Percentiles rank a stretch among this genome's conserved stretches.
Evolutionary conservation across 306 rosid genomes (phyloP).

Genomic region (Cucumis cinereus): DNA sequence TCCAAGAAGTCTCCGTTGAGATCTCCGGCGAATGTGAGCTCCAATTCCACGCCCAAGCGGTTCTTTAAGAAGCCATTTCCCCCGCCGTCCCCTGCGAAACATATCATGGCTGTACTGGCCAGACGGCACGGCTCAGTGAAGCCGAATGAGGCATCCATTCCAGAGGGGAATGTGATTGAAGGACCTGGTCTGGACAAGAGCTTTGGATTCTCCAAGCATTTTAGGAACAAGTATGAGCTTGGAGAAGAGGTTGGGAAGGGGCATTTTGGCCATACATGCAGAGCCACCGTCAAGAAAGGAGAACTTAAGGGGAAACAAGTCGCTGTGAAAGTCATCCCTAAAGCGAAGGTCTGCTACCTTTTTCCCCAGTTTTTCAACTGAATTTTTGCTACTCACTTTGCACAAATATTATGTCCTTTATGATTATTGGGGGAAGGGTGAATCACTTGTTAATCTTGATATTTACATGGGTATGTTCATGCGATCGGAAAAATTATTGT

Average conservation of each 20-base stretch:
- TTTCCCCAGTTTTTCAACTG: not conserved
- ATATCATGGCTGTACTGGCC: constrained; percentile 51
- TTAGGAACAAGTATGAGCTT: constrained; percentile 54
- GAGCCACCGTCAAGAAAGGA: constrained; percentile 59
- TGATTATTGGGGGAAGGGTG: not conserved
- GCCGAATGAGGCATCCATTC: constrained; percentile 57
- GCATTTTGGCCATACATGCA: constrained; percentile 78
- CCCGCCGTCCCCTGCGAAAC: constrained; percentile 95
- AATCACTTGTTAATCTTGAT: not conserved
- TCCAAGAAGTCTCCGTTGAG: constrained; percentile 82
- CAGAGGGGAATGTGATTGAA: constrained; percentile 56
- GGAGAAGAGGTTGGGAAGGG: constrained; percentile 91
- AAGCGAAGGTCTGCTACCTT: constrained; percentile 49
- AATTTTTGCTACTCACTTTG: not conserved
- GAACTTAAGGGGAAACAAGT: constrained; percentile 56
- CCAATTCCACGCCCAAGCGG: constrained; percentile 51
- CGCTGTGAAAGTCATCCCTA: constrained; percentile 88
- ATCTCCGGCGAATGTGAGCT: constrained; percentile 43
- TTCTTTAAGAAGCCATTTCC: constrained; percentile 57
- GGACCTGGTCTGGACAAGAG: constrained; percentile 56
- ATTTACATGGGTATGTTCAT: not conserved
- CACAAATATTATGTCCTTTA: not conserved
- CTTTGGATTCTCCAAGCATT: constrained; percentile 79
- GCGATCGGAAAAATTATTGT: not conserved
- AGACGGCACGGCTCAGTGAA: constrained; percentile 73